Percentiles rank a stretch among this genome's conserved stretches.
Evolutionary conservation across 106 monocot genomes (phyloP).

Genomic region (Narthecium ossifragum): DNA sequence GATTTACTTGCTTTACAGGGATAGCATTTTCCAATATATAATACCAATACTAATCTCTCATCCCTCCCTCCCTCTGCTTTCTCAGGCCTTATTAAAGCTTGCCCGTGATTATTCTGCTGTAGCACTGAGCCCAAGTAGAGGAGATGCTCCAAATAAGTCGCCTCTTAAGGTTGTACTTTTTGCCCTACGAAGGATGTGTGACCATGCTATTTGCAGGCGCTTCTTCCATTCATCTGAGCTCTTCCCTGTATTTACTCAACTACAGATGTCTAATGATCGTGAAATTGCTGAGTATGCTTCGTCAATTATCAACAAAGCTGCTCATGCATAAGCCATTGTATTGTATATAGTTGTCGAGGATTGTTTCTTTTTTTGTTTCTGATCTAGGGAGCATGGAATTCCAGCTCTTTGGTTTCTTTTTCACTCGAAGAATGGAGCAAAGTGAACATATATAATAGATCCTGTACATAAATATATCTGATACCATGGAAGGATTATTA

Average conservation of each 20-base stretch:
- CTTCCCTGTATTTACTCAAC: constrained; percentile 37
- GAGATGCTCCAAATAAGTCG: constrained; percentile 56
- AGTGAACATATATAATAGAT: no score
- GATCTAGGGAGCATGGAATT: no score
- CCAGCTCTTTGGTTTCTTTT: no score
- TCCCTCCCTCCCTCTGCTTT: not conserved
- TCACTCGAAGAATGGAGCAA: no score
- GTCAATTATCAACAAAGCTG: constrained; percentile 40
- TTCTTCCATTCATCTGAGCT: constrained; percentile 61
- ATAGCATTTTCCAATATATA: no score
- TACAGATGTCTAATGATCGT: constrained; percentile 59
- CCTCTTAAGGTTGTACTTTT: constrained; percentile 74
- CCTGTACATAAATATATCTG: no score
- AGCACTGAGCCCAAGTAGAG: constrained; percentile 67
- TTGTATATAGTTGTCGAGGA: no score
- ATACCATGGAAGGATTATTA: no score
- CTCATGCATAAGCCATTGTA: constrained; percentile 12
- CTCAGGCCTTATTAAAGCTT: constrained; percentile 78
- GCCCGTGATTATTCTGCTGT: constrained; percentile 51
- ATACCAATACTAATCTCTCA: constrained; percentile 1
- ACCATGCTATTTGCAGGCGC: constrained; percentile 64
- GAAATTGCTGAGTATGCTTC: constrained; percentile 56
- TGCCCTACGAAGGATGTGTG: constrained; percentile 89
- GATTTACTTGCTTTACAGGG: no score
- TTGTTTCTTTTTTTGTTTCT: no score